phyloP scores from a whole-genome alignment of 805 yeast species.

The Saccharomycopsis schoenii region DNA sequence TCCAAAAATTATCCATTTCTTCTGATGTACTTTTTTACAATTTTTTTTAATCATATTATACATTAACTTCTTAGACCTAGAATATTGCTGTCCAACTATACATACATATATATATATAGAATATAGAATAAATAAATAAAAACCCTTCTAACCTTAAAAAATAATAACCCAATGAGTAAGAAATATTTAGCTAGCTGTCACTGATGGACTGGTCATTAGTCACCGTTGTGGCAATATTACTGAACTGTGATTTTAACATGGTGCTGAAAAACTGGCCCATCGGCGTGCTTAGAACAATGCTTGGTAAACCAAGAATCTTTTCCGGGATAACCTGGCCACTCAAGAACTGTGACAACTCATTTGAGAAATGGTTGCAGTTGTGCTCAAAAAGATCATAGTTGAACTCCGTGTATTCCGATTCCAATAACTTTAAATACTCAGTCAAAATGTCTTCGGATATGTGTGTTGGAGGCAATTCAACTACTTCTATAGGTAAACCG shows the following conservation, averaged over 20 bases:
- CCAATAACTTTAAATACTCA: constrained; percentile 44
- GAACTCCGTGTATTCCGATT: constrained; percentile 35
- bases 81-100: not conserved
- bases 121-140: not conserved
- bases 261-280: constrained; percentile 39
- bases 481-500: constrained; percentile 44
- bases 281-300: constrained; percentile 39
- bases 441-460: constrained; percentile 41
- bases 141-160: not conserved
- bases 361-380: constrained; percentile 61
- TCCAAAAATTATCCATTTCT: not conserved
- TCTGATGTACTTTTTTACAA: too few species aligned
- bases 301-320: constrained; percentile 43
- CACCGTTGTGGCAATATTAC: constrained; percentile 13
- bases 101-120: not conserved
- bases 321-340: constrained; percentile 47
- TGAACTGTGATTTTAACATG: constrained; percentile 23
- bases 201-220: constrained; percentile 12
- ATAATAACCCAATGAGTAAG: not conserved
- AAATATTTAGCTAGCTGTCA: not conserved
- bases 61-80: not conserved
- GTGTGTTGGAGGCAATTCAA: constrained; percentile 44
- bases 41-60: too few species aligned
- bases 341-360: constrained; percentile 45
- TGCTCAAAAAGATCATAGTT: constrained; percentile 49